These are phyloP conservation scores for Pseudocercospora macadamiae DNA, from an alignment of 2,329 filamentous ascomycete genomes.

Conservation along the genomic window DNA sequence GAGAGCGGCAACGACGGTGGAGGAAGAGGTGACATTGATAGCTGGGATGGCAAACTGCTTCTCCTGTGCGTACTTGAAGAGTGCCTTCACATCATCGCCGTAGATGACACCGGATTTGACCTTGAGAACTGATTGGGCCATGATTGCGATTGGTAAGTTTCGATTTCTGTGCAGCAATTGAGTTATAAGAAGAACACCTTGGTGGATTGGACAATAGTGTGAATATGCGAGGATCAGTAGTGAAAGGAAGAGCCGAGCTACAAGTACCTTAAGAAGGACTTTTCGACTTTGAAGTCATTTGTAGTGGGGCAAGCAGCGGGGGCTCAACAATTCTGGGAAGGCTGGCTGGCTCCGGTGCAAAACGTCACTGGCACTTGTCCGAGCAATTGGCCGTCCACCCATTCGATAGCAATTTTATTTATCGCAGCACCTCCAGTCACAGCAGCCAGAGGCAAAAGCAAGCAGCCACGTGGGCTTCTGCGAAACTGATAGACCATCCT, in stretches of 20 bases:
- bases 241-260: neutral
- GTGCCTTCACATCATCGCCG: slow-evolving; percentile 45
- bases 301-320: neutral
- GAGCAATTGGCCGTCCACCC: neutral
- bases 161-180: no score
- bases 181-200: neutral
- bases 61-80: slow-evolving; percentile 90
- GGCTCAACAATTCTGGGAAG: no score
- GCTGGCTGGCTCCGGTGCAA: no score
- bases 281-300: no score
- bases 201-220: neutral
- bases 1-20: slow-evolving; percentile 80
- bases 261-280: neutral
- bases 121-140: slow-evolving; percentile 36
- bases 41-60: slow-evolving; percentile 78
- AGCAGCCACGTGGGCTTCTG: no score
- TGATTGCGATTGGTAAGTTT: slow-evolving; percentile 23
- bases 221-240: neutral
- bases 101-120: slow-evolving; percentile 45
- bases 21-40: slow-evolving; percentile 87
- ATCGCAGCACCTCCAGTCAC: neutral
- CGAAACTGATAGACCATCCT: no score
- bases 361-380: neutral
- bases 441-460: no score
- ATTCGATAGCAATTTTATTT: neutral